Percentiles rank a stretch among this genome's conserved stretches.
These are phyloP conservation scores for Ascochyta fabae DNA, from an alignment of 2,329 filamentous ascomycete species.

Conservation along the genomic window DNA sequence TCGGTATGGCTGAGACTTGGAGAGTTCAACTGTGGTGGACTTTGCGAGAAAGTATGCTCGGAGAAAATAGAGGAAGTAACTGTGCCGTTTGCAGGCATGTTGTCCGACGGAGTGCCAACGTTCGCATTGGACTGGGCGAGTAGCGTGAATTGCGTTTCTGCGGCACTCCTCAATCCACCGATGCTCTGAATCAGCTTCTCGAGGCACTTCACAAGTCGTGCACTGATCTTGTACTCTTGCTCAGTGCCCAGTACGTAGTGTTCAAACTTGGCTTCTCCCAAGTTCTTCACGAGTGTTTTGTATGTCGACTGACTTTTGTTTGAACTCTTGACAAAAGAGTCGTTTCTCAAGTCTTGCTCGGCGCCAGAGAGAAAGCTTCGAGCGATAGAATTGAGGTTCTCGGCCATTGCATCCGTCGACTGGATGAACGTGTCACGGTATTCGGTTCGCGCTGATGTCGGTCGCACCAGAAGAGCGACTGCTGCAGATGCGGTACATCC, in stretches of 20 bases:
- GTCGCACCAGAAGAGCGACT: conserved; percentile 73
- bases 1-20: conserved; percentile 42
- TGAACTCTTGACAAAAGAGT: conserved; percentile 68
- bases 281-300: conserved; percentile 73
- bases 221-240: conserved; percentile 77
- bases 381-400: conserved; percentile 82
- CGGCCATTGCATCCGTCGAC: conserved; percentile 75
- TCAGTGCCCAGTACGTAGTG: conserved; percentile 84
- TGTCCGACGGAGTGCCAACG: conserved; percentile 21
- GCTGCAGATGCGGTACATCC: conserved; percentile 61
- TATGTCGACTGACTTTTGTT: conserved; percentile 71
- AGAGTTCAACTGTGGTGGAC: conserved; percentile 36
- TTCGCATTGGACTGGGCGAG: conserved; percentile 65
- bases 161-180: conserved; percentile 87
- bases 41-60: conserved; percentile 30
- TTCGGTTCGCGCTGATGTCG: conserved; percentile 75
- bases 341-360: conserved; percentile 75
- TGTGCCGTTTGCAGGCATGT: conserved; percentile 25
- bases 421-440: conserved; percentile 76
- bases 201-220: conserved; percentile 80
- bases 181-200: conserved; percentile 87
- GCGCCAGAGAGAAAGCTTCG: conserved; percentile 82
- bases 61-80: conserved; percentile 34
- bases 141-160: conserved; percentile 85
- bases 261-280: conserved; percentile 87